phyloP scores from a whole-genome alignment of 805 yeast genomes.

The Suhomyces pyralidae region DNA sequence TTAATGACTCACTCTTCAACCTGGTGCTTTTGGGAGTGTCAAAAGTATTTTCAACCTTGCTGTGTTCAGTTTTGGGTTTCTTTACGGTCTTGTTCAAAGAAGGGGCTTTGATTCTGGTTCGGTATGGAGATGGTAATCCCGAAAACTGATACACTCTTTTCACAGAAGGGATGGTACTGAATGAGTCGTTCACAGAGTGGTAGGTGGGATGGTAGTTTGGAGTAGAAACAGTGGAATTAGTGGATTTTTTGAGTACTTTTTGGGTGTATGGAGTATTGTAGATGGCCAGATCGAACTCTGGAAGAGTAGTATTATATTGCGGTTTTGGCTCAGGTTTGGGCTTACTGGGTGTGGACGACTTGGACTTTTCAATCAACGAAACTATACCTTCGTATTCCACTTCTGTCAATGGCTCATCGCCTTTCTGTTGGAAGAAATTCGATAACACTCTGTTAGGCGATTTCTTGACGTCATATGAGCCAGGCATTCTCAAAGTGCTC shows the following conservation, averaged over 20 bases:
- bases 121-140: slow-evolving; percentile 44
- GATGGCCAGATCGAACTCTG: slow-evolving; percentile 2
- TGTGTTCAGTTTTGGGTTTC: background rate
- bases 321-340: background rate
- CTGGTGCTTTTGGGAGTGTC: slow-evolving; percentile 8
- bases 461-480: slow-evolving; percentile 8
- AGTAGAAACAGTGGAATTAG: slow-evolving; percentile 21
- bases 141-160: slow-evolving; percentile 45
- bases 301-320: background rate
- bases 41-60: background rate
- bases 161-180: slow-evolving; percentile 27
- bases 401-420: slow-evolving; percentile 68
- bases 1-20: slow-evolving; percentile 10
- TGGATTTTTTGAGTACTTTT: slow-evolving; percentile 24
- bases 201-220: slow-evolving; percentile 40
- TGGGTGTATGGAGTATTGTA: slow-evolving; percentile 28
- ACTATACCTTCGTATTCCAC: slow-evolving; percentile 81
- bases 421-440: slow-evolving; percentile 68
- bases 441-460: slow-evolving; percentile 57
- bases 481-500: slow-evolving; percentile 7
- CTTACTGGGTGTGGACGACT: slow-evolving; percentile 1
- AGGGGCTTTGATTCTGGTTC: slow-evolving; percentile 38
- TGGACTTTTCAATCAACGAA: slow-evolving; percentile 40
- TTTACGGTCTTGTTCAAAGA: slow-evolving; percentile 2
- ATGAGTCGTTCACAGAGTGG: slow-evolving; percentile 28